Evolutionary conservation across 2,329 filamentous ascomycete species (phyloP).

Genomic region (Calonectria hawksworthii): DNA sequence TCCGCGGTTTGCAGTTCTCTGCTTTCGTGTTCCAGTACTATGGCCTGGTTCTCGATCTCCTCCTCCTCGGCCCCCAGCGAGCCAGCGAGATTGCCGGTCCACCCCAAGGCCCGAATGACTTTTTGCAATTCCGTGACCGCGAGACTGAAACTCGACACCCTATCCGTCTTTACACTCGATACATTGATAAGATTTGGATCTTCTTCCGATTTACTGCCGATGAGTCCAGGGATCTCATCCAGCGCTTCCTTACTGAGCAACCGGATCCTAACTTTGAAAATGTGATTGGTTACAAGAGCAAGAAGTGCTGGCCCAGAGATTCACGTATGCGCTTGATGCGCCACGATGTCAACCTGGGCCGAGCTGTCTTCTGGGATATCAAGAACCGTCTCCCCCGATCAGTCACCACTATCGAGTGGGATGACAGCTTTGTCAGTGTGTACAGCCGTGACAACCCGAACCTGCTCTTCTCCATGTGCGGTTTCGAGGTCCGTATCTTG

Average conservation of each 20-base stretch:
- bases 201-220: slow-evolving; percentile 95
- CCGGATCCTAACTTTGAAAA: slow-evolving; percentile 99
- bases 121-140: slow-evolving; percentile 94
- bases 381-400: slow-evolving; percentile 97
- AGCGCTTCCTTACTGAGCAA: slow-evolving; percentile 97
- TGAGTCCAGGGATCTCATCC: slow-evolving; percentile 94
- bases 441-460: slow-evolving; percentile 99
- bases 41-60: slow-evolving; percentile 91
- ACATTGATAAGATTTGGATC: slow-evolving; percentile 99
- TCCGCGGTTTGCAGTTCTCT: slow-evolving; percentile 96
- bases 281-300: slow-evolving; percentile 98
- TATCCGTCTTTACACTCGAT: slow-evolving; percentile 96
- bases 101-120: slow-evolving; percentile 94
- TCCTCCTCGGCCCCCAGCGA: slow-evolving; percentile 92
- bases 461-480: slow-evolving; percentile 96
- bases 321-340: slow-evolving; percentile 98
- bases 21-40: slow-evolving; percentile 99
- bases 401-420: slow-evolving; percentile 98
- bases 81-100: slow-evolving; percentile 98
- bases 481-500: slow-evolving; percentile 96
- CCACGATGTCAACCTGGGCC: slow-evolving; percentile 96
- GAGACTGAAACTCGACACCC: slow-evolving; percentile 94
- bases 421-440: slow-evolving; percentile 97
- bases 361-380: slow-evolving; percentile 98
- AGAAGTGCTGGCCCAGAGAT: slow-evolving; percentile 99